phyloP scores from a whole-genome alignment of 2,329 filamentous ascomycete genomes.

The Aciculosporium take region DNA sequence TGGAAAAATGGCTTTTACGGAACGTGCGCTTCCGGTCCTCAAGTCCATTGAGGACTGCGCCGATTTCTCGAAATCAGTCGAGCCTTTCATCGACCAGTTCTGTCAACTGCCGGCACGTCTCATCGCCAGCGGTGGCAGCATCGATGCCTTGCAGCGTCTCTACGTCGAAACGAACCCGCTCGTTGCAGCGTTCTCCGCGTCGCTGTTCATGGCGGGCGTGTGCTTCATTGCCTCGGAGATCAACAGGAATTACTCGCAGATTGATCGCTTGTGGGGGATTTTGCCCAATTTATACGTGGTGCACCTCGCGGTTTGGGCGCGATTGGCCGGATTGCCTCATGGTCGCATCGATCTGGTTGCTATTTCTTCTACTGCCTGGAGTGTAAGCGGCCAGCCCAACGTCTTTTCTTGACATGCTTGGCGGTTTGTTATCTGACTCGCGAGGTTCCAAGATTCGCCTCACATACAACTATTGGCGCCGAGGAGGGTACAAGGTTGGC shows the following conservation, averaged over 20 bases:
- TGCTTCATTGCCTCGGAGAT: constrained; percentile 68
- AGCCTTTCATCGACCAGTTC: constrained; percentile 59
- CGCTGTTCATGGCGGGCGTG: constrained; percentile 53
- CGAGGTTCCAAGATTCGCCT: constrained; percentile 45
- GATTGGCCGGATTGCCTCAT: constrained; percentile 55
- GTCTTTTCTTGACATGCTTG: not conserved
- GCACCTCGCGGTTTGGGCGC: constrained; percentile 75
- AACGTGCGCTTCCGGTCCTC: constrained; percentile 57
- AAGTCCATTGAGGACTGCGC: constrained; percentile 59
- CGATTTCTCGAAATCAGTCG: constrained; percentile 59
- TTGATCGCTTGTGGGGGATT: constrained; percentile 85
- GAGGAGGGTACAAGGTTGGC: constrained; percentile 76
- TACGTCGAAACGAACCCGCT: constrained; percentile 82
- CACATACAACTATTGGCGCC: constrained; percentile 95
- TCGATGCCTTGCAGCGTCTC: constrained; percentile 49
- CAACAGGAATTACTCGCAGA: constrained; percentile 93
- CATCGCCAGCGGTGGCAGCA: constrained; percentile 42
- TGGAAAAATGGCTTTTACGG: constrained; percentile 15
- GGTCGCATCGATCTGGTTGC: constrained; percentile 59
- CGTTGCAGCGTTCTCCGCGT: constrained; percentile 57
- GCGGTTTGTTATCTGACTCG: not conserved
- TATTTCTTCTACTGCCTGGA: constrained; percentile 62
- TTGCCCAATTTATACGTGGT: constrained; percentile 75
- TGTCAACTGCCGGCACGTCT: constrained; percentile 54
- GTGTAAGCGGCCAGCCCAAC: constrained; percentile 38